Evolutionary conservation across 1,139 yeast genomes (phyloP), one percentile per base, ranked within the genome.

Genomic region (Candida buenavistaensis): DNA sequence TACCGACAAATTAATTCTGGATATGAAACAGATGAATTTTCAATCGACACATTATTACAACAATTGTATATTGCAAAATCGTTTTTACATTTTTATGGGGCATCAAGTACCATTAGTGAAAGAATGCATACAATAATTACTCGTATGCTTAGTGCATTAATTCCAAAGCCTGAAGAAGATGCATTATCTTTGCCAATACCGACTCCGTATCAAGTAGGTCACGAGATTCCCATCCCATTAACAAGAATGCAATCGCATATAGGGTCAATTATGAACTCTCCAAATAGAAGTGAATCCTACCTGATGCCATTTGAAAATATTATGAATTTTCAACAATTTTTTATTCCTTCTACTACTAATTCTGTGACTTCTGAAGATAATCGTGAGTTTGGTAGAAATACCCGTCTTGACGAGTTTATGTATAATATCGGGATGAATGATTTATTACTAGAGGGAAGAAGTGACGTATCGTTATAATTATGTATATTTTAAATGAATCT

Each of bases 391-490:
- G 24, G 6, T n/a, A 22, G 24, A 22, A 22, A 12, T n/a, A 22
- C 6, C 3, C 8, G 7, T n/a, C 39, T 41, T 26, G 52, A 48
- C 25, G 46, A 46, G 16, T 43, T 46, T 37, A 42, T 48, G 53
- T 50, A 48, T 37, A 48, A 47, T 40, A 43, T 43, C 14, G 55
- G 54, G 12, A 46, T 50, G 26, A 51, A 48, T 31, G 56, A 51
- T 35, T 45, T 51, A 27, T 43, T 51, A 37, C 50, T 51, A 38
- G 54, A 47, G 28, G 50, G 50, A 28, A 46, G 31, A 12, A 22
- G 24, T 14, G 28, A 25, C n/a, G n/a, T n/a, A n/a, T n/a, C n/a
- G n/a, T n/a, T 14, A n/a, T 24, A 24, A 13, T 3, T 16, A 8
- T 30, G n/a, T 22, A 10, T 14, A 29, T 20, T 7, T 11, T 13